Evolutionary conservation across 2,329 filamentous ascomycete species (phyloP).

Genomic region (Diaporthe citri): DNA sequence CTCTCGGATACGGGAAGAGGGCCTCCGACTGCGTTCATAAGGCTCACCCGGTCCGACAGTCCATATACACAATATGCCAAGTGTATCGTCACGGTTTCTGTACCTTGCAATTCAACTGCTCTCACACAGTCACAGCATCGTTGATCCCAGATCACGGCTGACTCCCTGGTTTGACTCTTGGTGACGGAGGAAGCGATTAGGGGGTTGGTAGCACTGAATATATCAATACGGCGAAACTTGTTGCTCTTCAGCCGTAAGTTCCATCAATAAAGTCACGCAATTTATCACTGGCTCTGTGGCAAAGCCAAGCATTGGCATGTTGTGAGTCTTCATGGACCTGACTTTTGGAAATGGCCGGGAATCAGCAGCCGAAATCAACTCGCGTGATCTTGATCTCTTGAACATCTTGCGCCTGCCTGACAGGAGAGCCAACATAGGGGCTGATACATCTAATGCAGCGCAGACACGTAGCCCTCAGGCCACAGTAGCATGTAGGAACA

Average conservation of each 20-base stretch:
- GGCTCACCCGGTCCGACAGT: background rate
- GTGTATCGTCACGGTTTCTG: background rate
- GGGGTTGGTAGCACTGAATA: background rate
- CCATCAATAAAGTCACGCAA: background rate
- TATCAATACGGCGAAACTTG: background rate
- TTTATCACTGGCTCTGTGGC: background rate
- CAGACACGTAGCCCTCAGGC: background rate
- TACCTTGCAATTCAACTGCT: background rate
- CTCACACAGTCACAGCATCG: background rate
- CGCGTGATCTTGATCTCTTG: background rate
- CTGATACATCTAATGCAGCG: background rate
- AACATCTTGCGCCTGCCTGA: background rate
- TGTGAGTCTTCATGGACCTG: background rate
- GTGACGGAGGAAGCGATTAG: background rate
- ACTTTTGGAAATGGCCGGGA: background rate
- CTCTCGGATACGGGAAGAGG: background rate
- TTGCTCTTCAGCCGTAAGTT: background rate
- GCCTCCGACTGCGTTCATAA: background rate
- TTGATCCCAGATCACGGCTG: background rate
- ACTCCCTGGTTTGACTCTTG: background rate
- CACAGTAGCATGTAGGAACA: too few relatives aligned
- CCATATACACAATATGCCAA: background rate
- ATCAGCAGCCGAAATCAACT: background rate
- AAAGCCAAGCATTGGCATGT: conserved; percentile 10
- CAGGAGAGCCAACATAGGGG: background rate